Base-by-base conservation (phyloP, 2,329 filamentous ascomycete genomes). In the Hysterium pulicare region DNA sequence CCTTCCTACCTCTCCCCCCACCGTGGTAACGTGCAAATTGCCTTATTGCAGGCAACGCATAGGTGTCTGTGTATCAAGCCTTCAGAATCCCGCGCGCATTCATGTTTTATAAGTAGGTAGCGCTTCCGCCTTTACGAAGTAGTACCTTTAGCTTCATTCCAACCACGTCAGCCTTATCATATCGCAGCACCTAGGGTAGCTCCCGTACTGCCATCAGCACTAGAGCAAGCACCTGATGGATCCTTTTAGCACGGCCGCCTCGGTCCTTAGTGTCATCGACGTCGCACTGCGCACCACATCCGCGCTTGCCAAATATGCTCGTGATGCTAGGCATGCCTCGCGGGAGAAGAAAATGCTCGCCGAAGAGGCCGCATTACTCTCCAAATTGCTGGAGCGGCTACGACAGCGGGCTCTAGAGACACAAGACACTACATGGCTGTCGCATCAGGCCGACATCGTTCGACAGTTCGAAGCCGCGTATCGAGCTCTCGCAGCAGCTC, bases 401-500 rank as follows among this genome's bases (percentile, higher is more conserved):
- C 24, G n/a, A 17, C 44, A 46, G 24, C 42, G 45, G n/a, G 31
- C 42, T 17, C 24, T 11, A n/a, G 26, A 30, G 11, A 13, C 13
- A 2, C 26, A 13, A 9, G 32, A 38, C 23, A 11, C 15, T 3
- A 30, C 9, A 11, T 41, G 43, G 38, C 24, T 38, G 11, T 21
- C 11, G 13, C 44, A 39, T 11, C 26, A 22, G 5, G 19, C n/a
- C 20, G 26, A 43, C 19, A 13, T 45, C 16, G 22, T 44, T 11
- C 16, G 16, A 23, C 45, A 47, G 20, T 42, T 48, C 16, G 7
- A 46, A 21, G 21, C 13, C 10, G 45, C 45, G 13, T 42, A 41
- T 36, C 15, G 36, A n/a, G 45, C 46, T 17, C 28, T 61, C 26
- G 22, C 37, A 16, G 30, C 13, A 10, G 31, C 48, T 42, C 53